Evolutionary conservation across 2,329 filamentous ascomycete species (phyloP).

Genomic region (Colletotrichum lentis): DNA sequence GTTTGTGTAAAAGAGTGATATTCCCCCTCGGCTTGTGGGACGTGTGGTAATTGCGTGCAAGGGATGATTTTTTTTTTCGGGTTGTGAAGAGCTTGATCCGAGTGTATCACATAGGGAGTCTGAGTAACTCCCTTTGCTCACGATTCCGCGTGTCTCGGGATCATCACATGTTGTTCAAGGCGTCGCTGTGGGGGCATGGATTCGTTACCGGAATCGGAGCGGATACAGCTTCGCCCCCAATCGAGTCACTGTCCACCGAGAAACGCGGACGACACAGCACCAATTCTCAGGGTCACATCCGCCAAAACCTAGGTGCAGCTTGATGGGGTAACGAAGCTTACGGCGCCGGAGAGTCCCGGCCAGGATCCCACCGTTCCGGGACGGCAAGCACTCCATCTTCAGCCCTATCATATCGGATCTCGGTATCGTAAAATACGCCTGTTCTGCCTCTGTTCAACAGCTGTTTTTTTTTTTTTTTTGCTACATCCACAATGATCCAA

Average conservation of each 20-base stretch:
- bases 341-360: background rate
- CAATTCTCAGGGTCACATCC: background rate
- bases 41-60: no score
- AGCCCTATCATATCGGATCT: no score
- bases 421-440: no score
- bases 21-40: background rate
- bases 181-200: background rate
- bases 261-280: background rate
- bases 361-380: no score
- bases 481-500: no score
- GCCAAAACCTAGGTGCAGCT: background rate
- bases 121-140: background rate
- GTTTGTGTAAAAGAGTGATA: background rate
- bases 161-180: background rate
- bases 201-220: background rate
- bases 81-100: background rate
- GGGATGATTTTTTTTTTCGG: background rate
- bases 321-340: background rate
- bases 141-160: background rate
- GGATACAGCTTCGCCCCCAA: background rate
- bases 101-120: background rate
- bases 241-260: background rate
- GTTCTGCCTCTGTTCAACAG: no score
- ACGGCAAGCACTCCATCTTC: no score
- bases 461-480: no score